Evolutionary conservation across 2,329 filamentous ascomycete species (phyloP), one percentile per base, ranked within the genome.

Genomic region (Colletotrichum neosansevieriae): DNA sequence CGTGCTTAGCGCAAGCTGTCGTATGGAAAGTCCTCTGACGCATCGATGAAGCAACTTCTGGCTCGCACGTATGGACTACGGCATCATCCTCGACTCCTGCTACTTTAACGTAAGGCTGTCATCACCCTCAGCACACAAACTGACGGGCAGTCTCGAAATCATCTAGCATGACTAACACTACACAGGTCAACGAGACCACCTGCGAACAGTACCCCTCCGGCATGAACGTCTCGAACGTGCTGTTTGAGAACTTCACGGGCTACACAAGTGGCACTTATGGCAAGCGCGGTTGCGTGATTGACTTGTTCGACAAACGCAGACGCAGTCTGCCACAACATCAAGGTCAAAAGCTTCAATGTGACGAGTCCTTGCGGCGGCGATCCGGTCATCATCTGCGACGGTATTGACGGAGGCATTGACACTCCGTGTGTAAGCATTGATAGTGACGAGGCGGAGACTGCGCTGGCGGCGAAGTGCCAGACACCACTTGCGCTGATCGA

Each of bases 1-100:
- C 15, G 36, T 54, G 24, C 32, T 19, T 9, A 6, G n/a, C 7
- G 7, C 1, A 15, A 54, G n/a, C 36, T 19, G 13, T 5, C 6
- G 3, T n/a, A 42, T 6, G 6, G 2, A 29, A 29, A 29, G 21
- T 29, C 10, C 3, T 13, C 66, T 69, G 17, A 66, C 21, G 29
- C 2, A 1, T 0, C 0, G 0, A 17, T 19, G 15, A 32, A 86
- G 75, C 44, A 86, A 89, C 76, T 85, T 90, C 71, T 85, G 83
- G 76, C 82, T 87, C 45, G 86, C 85, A 19, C 86, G 87, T 70
- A 88, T 86, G 19, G 87, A 89, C 71, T 82, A 84, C 69, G 82
- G 86, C 0, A 81, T 88, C 21, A 86, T 88, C 40, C 78, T 90
- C 7, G 88, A 90, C 72, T 87, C 87, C 32, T 90, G 88, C 77